These are phyloP conservation scores for Fusarium caatingaense DNA, from an alignment of 2,329 filamentous ascomycete genomes.

Conservation along the genomic window DNA sequence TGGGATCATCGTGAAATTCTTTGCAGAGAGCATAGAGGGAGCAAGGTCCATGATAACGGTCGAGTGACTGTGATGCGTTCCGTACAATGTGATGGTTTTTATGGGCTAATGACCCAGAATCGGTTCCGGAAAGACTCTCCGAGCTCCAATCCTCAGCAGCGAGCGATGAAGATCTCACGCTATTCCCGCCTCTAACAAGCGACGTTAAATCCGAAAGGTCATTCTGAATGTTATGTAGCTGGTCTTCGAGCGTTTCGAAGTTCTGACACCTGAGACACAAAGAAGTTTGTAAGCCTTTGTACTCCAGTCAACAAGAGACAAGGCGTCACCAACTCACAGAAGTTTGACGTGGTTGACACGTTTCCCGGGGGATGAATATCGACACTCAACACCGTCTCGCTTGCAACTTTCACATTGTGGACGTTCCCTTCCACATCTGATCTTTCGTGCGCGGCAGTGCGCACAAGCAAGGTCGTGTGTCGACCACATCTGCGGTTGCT, in stretches of 20 bases:
- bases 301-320: background rate
- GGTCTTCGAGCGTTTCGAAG: conserved; percentile 45
- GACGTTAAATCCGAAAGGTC: conserved; percentile 45
- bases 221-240: conserved; percentile 44
- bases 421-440: conserved; percentile 44
- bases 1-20: conserved; percentile 39
- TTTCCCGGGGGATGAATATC: conserved; percentile 47
- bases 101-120: background rate
- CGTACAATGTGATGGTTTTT: conserved; percentile 39
- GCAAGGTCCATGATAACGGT: conserved; percentile 43
- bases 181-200: conserved; percentile 38
- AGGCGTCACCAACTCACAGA: conserved; percentile 38
- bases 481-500: conserved; percentile 46
- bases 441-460: conserved; percentile 45
- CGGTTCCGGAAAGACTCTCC: conserved; percentile 5
- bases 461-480: conserved; percentile 46
- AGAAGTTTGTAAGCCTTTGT: conserved; percentile 33
- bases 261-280: conserved; percentile 44
- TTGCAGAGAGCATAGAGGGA: conserved; percentile 44
- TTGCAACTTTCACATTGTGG: conserved; percentile 47
- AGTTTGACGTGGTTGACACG: conserved; percentile 47
- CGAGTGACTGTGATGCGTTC: conserved; percentile 30
- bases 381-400: conserved; percentile 46
- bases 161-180: conserved; percentile 14
- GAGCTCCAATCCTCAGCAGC: conserved; percentile 18